Evolutionary conservation across 1,139 yeast species (phyloP).

Genomic region (Lodderomyces parapsilosis): DNA sequence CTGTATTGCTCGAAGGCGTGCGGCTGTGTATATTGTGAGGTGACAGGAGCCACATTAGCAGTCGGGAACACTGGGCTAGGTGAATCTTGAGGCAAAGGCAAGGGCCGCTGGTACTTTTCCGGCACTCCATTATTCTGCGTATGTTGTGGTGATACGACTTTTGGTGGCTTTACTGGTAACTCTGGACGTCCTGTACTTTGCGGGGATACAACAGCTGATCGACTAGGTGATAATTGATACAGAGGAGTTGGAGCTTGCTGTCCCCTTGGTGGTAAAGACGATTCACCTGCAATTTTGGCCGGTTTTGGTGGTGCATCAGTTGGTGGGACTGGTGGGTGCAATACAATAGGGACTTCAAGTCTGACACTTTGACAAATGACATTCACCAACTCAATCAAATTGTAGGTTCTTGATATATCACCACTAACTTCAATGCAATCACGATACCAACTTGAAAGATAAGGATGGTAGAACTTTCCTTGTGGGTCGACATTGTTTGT

Average conservation of each 20-base stretch:
- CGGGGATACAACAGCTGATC: not conserved
- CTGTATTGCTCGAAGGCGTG: not conserved
- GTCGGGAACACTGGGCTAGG: not conserved
- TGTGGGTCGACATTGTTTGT: conserved; percentile 71
- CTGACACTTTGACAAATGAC: conserved; percentile 41
- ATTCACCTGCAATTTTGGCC: conserved; percentile 17
- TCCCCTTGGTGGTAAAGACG: conserved; percentile 6
- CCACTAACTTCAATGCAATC: conserved; percentile 16
- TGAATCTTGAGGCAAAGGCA: conserved; percentile 1
- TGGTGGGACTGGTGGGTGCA: not conserved
- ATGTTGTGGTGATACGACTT: conserved; percentile 10
- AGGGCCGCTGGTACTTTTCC: conserved; percentile 1
- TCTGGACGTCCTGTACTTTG: not conserved
- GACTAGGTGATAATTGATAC: conserved; percentile 2
- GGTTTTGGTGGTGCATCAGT: conserved; percentile 21
- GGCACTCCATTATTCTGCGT: not conserved
- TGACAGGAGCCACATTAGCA: no score
- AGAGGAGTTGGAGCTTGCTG: not conserved
- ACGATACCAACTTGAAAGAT: conserved; percentile 56
- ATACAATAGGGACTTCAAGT: conserved; percentile 31
- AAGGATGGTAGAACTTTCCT: conserved; percentile 74
- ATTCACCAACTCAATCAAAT: conserved; percentile 35
- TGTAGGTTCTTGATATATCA: conserved; percentile 21
- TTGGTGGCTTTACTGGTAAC: conserved; percentile 2
- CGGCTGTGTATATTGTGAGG: not conserved